phyloP scores from a whole-genome alignment of 768 basidiomycete species.

The Pisolithus microcarpus region DNA sequence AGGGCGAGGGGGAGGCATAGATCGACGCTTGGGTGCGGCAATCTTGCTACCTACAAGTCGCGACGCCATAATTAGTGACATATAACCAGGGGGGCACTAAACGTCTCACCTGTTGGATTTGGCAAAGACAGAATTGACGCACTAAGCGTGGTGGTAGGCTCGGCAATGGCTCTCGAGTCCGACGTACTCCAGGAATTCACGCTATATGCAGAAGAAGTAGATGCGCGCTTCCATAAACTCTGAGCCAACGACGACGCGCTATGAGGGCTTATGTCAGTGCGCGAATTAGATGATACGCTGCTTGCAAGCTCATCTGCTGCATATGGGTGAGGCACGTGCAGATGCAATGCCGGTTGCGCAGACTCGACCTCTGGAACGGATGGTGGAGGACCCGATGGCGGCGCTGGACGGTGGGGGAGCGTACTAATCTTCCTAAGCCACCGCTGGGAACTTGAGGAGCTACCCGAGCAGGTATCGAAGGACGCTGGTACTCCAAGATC shows the following conservation, averaged over 20 bases:
- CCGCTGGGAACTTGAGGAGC: constrained; percentile 29
- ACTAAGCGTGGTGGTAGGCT: constrained; percentile 5
- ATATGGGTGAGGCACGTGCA: constrained; percentile 26
- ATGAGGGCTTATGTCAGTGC: constrained; percentile 27
- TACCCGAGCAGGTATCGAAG: constrained; percentile 21
- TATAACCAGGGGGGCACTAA: constrained; percentile 9
- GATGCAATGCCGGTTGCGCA: constrained; percentile 19
- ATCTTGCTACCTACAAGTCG: constrained; percentile 9
- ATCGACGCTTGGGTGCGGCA: constrained; percentile 41
- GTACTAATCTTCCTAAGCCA: constrained; percentile 48
- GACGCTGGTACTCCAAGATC: constrained; percentile 29
- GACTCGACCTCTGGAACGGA: constrained; percentile 30
- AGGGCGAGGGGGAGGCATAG: constrained; percentile 69
- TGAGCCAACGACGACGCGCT: constrained; percentile 41
- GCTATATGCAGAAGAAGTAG: constrained; percentile 44
- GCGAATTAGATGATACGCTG: constrained; percentile 33
- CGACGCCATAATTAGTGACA: constrained; percentile 14
- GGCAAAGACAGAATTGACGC: constrained; percentile 3
- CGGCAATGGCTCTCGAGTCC: constrained; percentile 28
- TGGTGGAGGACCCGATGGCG: constrained; percentile 55
- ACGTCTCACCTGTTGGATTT: constrained; percentile 6
- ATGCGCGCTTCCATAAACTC: constrained; percentile 48
- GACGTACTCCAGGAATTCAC: constrained; percentile 35
- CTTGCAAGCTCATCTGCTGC: constrained; percentile 29
- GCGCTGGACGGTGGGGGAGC: constrained; percentile 47